Evolutionary conservation across 1,284 basidiomycete genomes (phyloP).

Genomic region (Trichosporon coremiiforme): DNA sequence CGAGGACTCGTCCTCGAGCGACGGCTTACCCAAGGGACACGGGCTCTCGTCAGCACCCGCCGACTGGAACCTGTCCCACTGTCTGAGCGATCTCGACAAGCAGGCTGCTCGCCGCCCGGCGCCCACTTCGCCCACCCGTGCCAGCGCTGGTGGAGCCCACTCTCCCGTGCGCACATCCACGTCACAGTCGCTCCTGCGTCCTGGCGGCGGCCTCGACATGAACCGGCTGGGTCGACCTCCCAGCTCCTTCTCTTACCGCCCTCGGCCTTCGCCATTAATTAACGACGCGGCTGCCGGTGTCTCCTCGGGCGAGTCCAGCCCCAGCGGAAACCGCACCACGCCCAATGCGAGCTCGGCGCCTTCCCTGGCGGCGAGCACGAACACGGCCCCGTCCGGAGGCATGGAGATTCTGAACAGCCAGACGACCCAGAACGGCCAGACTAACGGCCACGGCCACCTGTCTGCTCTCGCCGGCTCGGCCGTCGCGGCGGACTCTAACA

Average conservation of each 20-base stretch:
- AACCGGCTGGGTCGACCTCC: constrained; percentile 11
- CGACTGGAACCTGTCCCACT: constrained; percentile 31
- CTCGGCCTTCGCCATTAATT: constrained; percentile 11
- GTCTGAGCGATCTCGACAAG: constrained; percentile 26
- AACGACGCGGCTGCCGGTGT: constrained; percentile 6
- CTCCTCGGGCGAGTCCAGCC: constrained; percentile 7
- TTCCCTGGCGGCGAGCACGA: neutral
- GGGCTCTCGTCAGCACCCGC: constrained; percentile 31
- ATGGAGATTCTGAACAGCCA: neutral
- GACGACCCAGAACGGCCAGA: neutral
- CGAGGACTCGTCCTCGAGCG: constrained; percentile 1
- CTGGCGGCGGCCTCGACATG: constrained; percentile 20
- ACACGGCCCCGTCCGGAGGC: neutral
- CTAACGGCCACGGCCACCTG: neutral
- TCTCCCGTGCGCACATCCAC: constrained; percentile 20
- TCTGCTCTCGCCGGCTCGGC: neutral
- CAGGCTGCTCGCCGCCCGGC: constrained; percentile 15
- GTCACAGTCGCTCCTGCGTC: constrained; percentile 17
- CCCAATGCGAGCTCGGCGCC: constrained; percentile 1
- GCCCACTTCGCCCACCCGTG: constrained; percentile 15
- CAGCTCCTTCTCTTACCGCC: constrained; percentile 13
- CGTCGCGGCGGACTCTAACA: neutral
- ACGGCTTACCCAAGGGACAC: constrained; percentile 29
- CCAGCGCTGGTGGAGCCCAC: constrained; percentile 11
- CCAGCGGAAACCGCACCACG: neutral